Evolutionary conservation across 2,329 filamentous ascomycete genomes (phyloP), one percentile per base, ranked within the genome.

Genomic region (Fusarium chlamydosporum): DNA sequence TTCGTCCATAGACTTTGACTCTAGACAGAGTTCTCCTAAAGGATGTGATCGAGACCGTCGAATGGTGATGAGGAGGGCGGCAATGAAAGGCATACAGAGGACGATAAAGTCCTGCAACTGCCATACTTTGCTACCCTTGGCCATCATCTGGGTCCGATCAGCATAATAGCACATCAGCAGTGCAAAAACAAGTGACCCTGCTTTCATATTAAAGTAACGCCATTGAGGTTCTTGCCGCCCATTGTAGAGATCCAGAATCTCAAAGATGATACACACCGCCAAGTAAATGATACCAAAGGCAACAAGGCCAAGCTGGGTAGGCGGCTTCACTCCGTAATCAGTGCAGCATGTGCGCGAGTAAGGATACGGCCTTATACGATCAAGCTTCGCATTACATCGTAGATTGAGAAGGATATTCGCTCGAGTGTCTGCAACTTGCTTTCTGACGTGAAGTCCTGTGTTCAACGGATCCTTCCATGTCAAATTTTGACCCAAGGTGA

Each of bases 341-440:
- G 77, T 83, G 67, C 86, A 88, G 71, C 86, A 88, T 4, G 85
- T 86, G 48, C 82, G 78, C 46, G 82, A 76, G 65, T 82, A 83
- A 0, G 82, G 81, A 53, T 81, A 82, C n/a, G 76, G 75, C 10
- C 67, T 65, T 6, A 65, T 41, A 11, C 50, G 73, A 66, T 60
- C 74, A 59, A 61, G 77, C 69, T 65, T 80, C 64, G 74, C 81
- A 74, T 66, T 88, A 74, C 87, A 89, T 40, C 84, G 82, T 16
- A 83, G 73, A 63, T 86, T 86, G 33, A 89, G 78, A 0, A 88
- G 68, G 12, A 87, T 74, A 74, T 61, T 77, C 47, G 70, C 80
- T 64, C 67, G 76, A 57, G 53, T 74, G 33, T 75, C 67, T 7
- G 72, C 61, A 20, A 76, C 55, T 0, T 35, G 23, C 35, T 72